These are phyloP conservation scores for Paecilomyces fulvus DNA, from an alignment of 2,329 filamentous ascomycete species.

Conservation along the genomic window DNA sequence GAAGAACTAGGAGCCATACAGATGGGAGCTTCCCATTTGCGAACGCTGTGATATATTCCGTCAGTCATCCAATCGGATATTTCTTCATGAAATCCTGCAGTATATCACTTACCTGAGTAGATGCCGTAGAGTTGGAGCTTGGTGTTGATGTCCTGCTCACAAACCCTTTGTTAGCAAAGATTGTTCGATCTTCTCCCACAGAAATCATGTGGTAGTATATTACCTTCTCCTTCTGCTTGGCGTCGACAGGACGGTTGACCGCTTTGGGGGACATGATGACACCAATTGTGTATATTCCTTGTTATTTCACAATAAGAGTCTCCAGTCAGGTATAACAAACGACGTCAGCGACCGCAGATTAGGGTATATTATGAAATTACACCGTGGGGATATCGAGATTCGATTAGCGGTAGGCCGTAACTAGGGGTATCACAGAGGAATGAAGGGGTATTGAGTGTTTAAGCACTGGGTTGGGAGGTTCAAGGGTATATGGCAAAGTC, in stretches of 20 bases:
- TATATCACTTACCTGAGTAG: conserved; percentile 45
- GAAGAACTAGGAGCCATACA: conserved; percentile 42
- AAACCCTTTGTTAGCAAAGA: conserved; percentile 6
- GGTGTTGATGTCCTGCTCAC: conserved; percentile 62
- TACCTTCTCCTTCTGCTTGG: conserved; percentile 66
- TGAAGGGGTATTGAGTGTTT: not conserved
- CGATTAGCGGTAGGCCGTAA: not conserved
- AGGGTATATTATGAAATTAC: not conserved
- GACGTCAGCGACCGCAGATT: not conserved
- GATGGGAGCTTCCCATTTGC: conserved; percentile 84
- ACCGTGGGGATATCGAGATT: not conserved
- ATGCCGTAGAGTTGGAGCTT: conserved; percentile 97
- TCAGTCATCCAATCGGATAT: conserved; percentile 12
- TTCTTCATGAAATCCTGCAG: not conserved
- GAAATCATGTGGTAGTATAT: too few species aligned
- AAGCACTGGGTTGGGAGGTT: not conserved
- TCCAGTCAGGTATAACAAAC: not conserved
- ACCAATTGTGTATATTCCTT: conserved; percentile 2
- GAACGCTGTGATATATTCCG: conserved; percentile 53
- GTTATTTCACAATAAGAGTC: not conserved
- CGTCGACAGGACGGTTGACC: conserved; percentile 67
- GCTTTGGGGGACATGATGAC: conserved; percentile 21
- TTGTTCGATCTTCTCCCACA: too few species aligned
- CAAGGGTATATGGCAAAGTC: not conserved
- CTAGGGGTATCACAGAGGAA: conserved; percentile 6